Percentiles rank a stretch among this genome's conserved stretches.
These are phyloP conservation scores for Fusarium clavum DNA, from an alignment of 2,329 filamentous ascomycete genomes.

Conservation along the genomic window DNA sequence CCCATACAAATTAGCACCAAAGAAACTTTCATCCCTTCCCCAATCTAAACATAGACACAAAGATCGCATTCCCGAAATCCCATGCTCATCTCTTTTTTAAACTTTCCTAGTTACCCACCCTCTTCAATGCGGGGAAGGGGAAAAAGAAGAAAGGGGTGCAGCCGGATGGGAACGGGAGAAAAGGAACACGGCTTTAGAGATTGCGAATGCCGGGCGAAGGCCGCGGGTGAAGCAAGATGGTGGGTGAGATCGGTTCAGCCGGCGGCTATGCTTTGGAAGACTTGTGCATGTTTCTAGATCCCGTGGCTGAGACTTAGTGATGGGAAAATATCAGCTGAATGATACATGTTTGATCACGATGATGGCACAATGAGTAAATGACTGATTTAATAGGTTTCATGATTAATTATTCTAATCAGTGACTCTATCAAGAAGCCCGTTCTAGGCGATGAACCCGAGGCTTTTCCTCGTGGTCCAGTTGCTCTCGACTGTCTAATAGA, in stretches of 20 bases:
- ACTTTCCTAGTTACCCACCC: constrained; percentile 30
- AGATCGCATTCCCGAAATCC: constrained; percentile 23
- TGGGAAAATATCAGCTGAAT: not conserved
- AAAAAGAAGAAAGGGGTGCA: not conserved
- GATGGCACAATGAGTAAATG: not conserved
- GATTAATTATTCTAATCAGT: constrained; percentile 42
- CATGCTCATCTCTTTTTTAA: constrained; percentile 23
- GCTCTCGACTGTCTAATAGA: constrained; percentile 48
- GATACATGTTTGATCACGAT: not conserved
- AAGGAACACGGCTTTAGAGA: constrained; percentile 15
- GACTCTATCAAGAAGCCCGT: constrained; percentile 47
- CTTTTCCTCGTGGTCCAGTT: constrained; percentile 34
- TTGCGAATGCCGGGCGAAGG: constrained; percentile 33
- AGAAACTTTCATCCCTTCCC: not conserved
- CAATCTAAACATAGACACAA: constrained; percentile 19
- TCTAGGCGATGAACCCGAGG: constrained; percentile 44
- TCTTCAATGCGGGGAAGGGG: constrained; percentile 14
- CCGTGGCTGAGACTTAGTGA: not conserved
- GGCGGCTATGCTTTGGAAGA: not conserved
- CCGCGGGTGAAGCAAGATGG: constrained; percentile 1
- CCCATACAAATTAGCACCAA: constrained; percentile 1
- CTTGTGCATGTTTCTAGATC: not conserved
- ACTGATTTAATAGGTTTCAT: constrained; percentile 27
- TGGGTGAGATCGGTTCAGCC: constrained; percentile 23
- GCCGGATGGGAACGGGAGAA: constrained; percentile 27